Evolutionary conservation across 1,139 yeast genomes (phyloP), one percentile per base, ranked within the genome.

Genomic region (Yamadazyma buinensis): DNA sequence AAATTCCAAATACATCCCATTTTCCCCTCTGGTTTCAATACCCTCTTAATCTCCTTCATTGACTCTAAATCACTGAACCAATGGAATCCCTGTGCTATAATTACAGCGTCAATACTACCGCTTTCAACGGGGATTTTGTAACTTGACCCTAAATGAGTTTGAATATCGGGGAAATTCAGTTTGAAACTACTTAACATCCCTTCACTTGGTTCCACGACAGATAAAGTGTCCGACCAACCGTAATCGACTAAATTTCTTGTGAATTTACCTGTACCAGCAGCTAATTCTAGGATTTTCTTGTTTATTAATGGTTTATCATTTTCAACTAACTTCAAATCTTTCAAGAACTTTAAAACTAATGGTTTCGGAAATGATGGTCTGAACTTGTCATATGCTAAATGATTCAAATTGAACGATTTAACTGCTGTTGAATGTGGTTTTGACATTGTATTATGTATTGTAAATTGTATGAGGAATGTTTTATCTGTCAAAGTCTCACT

Each of bases 231-330:
- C 1, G 37, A 37, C 64, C 71, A 71, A 2, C 79, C 78, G 32
- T 57, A 51, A 23, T 55, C 51, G 2, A 62, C 59, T 23, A 80
- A 57, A 30, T 68, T 59, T 24, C 54, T 56, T 7, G 86, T 80
- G 59, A 79, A 80, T 44, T 78, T 79, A 4, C 85, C 85, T 0
- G 85, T 80, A 0, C 86, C 86, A 12, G 77, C 72, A 1, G 83
- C 86, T 21, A 80, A 50, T 40, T 80, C 86, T 21, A 79, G 53
- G 11, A 79, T 55, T 10, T 36, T 45, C 34, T 61, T 65, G 10
- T 52, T 43, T 14, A 54, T 57, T 2, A 36, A 31, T 23, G 44
- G 50, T 3, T 37, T 26, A 12, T 41, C 39, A 15, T 40, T 30
- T 5, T 5, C 19, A 4, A 52, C 47, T 15, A 77, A 49, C 0